phyloP scores from a whole-genome alignment of 129 eudicot genomes.

The Pittosporum tobira region DNA sequence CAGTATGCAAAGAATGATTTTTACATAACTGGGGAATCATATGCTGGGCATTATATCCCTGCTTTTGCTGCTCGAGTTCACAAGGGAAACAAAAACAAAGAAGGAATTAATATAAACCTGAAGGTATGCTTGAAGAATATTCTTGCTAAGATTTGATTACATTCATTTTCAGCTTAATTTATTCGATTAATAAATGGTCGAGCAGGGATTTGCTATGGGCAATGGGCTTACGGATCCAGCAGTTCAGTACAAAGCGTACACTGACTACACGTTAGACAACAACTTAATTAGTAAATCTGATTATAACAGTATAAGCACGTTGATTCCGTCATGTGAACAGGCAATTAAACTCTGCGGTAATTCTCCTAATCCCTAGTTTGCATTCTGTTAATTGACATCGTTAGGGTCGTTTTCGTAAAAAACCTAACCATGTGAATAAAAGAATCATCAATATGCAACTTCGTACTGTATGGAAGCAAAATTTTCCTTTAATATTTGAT shows the following conservation, averaged over 20 bases:
- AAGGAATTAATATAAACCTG: slow-evolving; percentile 58
- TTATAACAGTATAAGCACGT: slow-evolving; percentile 21
- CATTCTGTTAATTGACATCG: background rate
- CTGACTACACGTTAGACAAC: slow-evolving; percentile 50
- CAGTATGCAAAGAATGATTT: slow-evolving; percentile 52
- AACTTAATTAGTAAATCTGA: slow-evolving; percentile 28
- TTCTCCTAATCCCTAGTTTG: background rate
- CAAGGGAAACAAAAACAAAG: slow-evolving; percentile 57
- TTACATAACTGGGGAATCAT: slow-evolving; percentile 84
- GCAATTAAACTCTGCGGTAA: slow-evolving; percentile 65
- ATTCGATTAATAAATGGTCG: slow-evolving; percentile 6
- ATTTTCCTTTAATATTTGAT: no score
- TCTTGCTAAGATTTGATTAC: background rate
- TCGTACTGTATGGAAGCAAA: no score
- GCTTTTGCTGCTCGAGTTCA: slow-evolving; percentile 72
- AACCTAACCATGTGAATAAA: no score
- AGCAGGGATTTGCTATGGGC: slow-evolving; percentile 83
- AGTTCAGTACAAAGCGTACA: slow-evolving; percentile 54
- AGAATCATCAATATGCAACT: no score
- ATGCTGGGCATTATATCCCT: slow-evolving; percentile 85
- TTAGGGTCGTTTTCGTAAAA: no score
- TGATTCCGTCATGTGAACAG: slow-evolving; percentile 34
- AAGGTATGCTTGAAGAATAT: slow-evolving; percentile 27
- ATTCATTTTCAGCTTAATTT: slow-evolving; percentile 5
- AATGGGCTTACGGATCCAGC: slow-evolving; percentile 74